Evolutionary conservation across 441 rosid species (phyloP), one percentile per base, ranked within the genome.

Genomic region (Eugenia klotzschiana): DNA sequence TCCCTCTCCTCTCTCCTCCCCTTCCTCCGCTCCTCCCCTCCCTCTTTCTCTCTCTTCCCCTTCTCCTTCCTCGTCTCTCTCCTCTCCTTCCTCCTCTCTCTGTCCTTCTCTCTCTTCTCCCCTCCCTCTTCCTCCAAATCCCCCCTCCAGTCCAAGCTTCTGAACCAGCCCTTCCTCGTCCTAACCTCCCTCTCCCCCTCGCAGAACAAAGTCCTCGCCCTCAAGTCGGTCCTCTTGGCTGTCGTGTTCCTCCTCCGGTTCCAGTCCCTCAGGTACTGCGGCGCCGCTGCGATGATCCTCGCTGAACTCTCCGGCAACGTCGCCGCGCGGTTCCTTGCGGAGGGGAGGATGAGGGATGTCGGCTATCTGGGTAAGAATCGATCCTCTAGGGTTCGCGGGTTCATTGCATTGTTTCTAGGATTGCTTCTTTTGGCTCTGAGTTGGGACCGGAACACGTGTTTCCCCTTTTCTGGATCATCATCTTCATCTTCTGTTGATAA

Each of bases 201-300:
- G 69, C 96, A 94, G 72, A 89, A 88, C 88, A 93, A 81, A 79
- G 85, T 90, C 51, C 49, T 94, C 23, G 83, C 92, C 22, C 85
- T 87, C 25, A 96, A 92, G 86, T 92, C 98, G 0, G 54, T 87
- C 10, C 86, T 96, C 33, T 85, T 94, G 54, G 91, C 94, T 15
- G 86, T 89, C 12, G 94, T 96, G 40, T 92, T 96, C 80, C 93
- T 94, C 51, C 90, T 96, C 79, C 89, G 98, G 27, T 96, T 96
- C 57, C 99, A 94, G 86, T 95, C 99, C 26, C 98, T 96, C 79
- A 89, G 92, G n/a, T 96, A 92, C 83, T 96, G 98, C 73, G 93
- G 99, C 27, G 90, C 98, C 18, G 92, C 99, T 5, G 96, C 98
- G 40, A 92, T 96, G 97, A 96, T 96, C 86, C 92, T 96, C 51